Evolutionary conservation across 257 asterid genomes (phyloP).

Genomic region (Capsicum pubescens): DNA sequence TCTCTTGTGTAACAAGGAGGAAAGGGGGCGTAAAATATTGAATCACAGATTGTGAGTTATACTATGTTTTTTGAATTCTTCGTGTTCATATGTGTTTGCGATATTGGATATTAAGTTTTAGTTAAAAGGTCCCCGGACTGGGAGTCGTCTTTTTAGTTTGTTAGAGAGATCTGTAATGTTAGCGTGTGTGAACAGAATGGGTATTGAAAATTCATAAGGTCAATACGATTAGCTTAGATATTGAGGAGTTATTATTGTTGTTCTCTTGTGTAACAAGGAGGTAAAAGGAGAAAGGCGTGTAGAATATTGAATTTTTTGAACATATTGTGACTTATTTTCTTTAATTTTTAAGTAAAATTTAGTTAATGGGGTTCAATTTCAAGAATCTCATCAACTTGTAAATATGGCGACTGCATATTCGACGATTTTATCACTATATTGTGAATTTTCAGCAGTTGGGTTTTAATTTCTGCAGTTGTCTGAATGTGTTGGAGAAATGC

Average conservation of each 20-base stretch:
- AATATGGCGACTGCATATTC: neutral
- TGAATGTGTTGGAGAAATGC: too few relatives aligned
- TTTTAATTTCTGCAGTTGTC: neutral
- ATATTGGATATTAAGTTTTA: neutral
- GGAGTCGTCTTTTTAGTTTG: neutral
- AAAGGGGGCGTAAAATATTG: too few relatives aligned
- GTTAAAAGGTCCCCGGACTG: too few relatives aligned
- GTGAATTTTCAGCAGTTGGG: neutral
- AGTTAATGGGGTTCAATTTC: neutral
- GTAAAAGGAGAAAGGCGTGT: too few relatives aligned
- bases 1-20: too few relatives aligned
- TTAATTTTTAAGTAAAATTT: too few relatives aligned
- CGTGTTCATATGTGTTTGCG: neutral
- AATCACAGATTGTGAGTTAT: too few relatives aligned
- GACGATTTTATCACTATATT: too few relatives aligned
- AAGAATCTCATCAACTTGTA: neutral
- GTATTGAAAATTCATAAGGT: neutral
- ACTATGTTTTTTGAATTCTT: neutral
- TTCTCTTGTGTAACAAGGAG: neutral
- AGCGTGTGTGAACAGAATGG: neutral
- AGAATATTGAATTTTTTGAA: too few relatives aligned
- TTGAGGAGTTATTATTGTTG: neutral
- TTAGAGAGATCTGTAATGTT: constrained; percentile 10
- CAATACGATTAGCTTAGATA: neutral
- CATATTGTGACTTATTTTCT: too few relatives aligned